These are phyloP conservation scores for Botryotinia calthae DNA, from an alignment of 2,329 filamentous ascomycete species.

Conservation along the genomic window DNA sequence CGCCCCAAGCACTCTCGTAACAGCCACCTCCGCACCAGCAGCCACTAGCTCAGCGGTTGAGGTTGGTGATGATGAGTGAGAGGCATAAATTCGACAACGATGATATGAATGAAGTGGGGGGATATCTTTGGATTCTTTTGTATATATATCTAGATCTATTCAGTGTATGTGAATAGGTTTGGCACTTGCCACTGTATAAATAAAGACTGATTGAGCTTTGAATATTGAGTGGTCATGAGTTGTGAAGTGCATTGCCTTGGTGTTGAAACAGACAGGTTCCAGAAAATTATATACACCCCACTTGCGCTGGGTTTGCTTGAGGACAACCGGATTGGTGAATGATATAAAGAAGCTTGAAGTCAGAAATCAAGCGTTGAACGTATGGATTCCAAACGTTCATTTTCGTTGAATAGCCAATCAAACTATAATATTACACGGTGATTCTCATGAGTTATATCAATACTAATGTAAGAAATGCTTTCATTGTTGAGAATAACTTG, in stretches of 20 bases:
- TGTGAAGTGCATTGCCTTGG: not conserved
- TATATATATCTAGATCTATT: conserved; percentile 7
- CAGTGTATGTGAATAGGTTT: not conserved
- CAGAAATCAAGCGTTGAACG: not conserved
- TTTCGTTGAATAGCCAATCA: rapidly evolving
- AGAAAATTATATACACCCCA: not conserved
- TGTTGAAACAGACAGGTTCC: not conserved
- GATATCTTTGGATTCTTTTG: conserved; percentile 9
- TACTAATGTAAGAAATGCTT: not conserved
- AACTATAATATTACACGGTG: not conserved
- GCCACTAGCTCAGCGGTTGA: not conserved
- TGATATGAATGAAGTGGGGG: not conserved
- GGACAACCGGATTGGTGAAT: not conserved
- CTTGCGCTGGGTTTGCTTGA: not conserved
- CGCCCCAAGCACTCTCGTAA: not conserved
- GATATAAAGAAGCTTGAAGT: not conserved
- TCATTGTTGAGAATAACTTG: too few relatives aligned
- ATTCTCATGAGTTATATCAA: not conserved
- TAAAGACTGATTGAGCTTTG: not conserved
- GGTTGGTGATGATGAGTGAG: conserved; percentile 11
- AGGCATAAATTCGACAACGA: not conserved
- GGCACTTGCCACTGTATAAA: not conserved
- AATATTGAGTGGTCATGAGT: not conserved
- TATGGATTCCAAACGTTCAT: not conserved
- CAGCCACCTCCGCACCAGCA: not conserved